Base-by-base conservation (phyloP, 2,329 filamentous ascomycete species). In the Penicillium sp. region DNA sequence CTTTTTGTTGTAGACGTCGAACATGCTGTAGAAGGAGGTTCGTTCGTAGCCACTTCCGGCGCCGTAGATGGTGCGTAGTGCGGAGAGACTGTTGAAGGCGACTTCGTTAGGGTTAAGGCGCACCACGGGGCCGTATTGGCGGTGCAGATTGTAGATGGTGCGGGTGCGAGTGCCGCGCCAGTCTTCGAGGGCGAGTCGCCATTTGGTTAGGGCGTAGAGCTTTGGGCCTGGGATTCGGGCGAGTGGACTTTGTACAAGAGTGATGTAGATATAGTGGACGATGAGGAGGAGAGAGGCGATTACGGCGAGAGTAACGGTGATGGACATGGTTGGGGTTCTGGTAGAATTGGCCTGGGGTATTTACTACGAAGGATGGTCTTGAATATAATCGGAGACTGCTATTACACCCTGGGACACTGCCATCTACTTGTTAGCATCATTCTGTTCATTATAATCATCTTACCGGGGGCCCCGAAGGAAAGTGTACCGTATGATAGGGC, bases 1-100 rank as follows among this genome's bases (percentile, higher is more conserved):
- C 62, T 76, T 77, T 9, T 71, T 70, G 0, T 79, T 80, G 46
- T 82, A 83, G 0, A 76, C 79, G 57, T 83, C 80, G 54, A 84
- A 84, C 78, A 84, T 83, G 40, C 77, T 74, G 51, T 84, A 84
- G 60, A 83, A 84, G 1, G 48, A 43, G 0, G 81, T 81, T 34
- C 80, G 67, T 36, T 78, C 80, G 51, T 79, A 84, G 0, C 75
- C 75, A 42, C 74, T 79, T 1, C 82, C 81, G 1, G 81, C 76
- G 0, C 81, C 81, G 63, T 85, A 84, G 19, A 84, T 83, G 0
- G 75, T 76, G n/a, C 76, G 74, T 33, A 83, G 56, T 0, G 81
- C 82, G 0, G 75, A 66, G 0, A 81, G 66, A 28, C 67, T 73
- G 54, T 74, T 75, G 62, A 76, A 77, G 2, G 75, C 71, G 9